Conservation (phyloP, 2,329 filamentous ascomycete species). For the Cladosporium sp. region DNA sequence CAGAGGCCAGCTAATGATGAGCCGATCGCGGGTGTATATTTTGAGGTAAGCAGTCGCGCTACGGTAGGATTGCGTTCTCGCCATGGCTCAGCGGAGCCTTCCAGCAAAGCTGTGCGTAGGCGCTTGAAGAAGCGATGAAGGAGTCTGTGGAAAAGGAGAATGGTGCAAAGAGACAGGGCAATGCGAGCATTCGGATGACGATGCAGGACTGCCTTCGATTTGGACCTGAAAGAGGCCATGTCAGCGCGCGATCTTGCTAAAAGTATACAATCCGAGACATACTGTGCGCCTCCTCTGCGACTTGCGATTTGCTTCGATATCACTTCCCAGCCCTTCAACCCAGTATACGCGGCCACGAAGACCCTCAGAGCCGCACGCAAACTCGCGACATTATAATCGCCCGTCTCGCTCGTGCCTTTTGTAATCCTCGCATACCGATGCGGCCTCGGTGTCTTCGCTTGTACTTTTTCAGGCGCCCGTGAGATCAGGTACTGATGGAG, state of each 20-base stretch:
- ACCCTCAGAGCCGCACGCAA: slow-evolving; percentile 43
- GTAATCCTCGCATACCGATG: slow-evolving; percentile 47
- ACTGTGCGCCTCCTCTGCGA: slow-evolving; percentile 15
- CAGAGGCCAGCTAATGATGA: slow-evolving; percentile 81
- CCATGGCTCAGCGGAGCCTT: slow-evolving; percentile 73
- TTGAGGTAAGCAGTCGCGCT: slow-evolving; percentile 69
- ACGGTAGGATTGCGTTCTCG: slow-evolving; percentile 75
- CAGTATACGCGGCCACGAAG: slow-evolving; percentile 39
- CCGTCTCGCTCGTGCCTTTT: slow-evolving; percentile 23
- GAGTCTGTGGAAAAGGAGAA: slow-evolving; percentile 81
- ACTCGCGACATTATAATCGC: slow-evolving; percentile 44
- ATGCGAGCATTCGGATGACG: slow-evolving; percentile 61
- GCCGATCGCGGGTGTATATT: slow-evolving; percentile 81
- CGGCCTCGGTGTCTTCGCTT: slow-evolving; percentile 50
- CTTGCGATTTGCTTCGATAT: slow-evolving; percentile 35
- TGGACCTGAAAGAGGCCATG: not conserved
- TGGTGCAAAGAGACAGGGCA: slow-evolving; percentile 75
- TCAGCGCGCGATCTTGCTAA: not conserved
- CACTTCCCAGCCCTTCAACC: slow-evolving; percentile 44
- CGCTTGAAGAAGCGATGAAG: slow-evolving; percentile 85
- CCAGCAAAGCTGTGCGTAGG: slow-evolving; percentile 70
- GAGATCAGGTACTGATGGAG: slow-evolving; percentile 80
- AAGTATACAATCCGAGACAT: not conserved
- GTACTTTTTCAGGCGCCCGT: slow-evolving; percentile 55
- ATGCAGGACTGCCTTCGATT: slow-evolving; percentile 9